These are phyloP conservation scores for Solanum pinnatisectum DNA, from an alignment of 257 asterid genomes.

Conservation along the genomic window DNA sequence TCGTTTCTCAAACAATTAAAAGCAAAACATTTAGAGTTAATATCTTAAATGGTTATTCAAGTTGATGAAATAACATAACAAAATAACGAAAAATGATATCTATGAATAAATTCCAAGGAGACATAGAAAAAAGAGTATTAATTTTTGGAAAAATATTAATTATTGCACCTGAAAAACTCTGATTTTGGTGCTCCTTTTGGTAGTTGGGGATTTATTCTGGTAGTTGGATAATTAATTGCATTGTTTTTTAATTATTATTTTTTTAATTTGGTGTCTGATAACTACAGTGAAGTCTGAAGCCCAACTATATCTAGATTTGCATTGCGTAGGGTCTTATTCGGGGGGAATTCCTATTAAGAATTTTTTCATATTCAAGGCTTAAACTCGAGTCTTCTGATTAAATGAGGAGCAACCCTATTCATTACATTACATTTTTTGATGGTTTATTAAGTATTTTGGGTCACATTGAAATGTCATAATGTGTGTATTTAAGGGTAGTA, in stretches of 20 bases:
- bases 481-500: neutral
- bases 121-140: neutral
- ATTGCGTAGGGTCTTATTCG: neutral
- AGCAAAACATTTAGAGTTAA: neutral
- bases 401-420: too few relatives aligned
- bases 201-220: neutral
- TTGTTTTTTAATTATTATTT: neutral
- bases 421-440: too few relatives aligned
- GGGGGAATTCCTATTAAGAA: too few relatives aligned
- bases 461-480: neutral
- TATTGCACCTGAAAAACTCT: neutral
- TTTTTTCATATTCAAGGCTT: too few relatives aligned
- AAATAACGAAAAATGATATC: neutral
- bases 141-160: neutral
- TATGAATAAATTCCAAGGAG: neutral
- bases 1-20: neutral
- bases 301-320: neutral
- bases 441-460: too few relatives aligned
- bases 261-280: too few relatives aligned
- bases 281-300: too few relatives aligned
- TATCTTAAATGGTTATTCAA: too few relatives aligned
- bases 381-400: too few relatives aligned
- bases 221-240: neutral
- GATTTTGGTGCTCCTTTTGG: neutral
- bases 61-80: neutral